These are phyloP conservation scores for Diaporthe sp. DNA, from an alignment of 2,329 filamentous ascomycete species.

Conservation along the genomic window DNA sequence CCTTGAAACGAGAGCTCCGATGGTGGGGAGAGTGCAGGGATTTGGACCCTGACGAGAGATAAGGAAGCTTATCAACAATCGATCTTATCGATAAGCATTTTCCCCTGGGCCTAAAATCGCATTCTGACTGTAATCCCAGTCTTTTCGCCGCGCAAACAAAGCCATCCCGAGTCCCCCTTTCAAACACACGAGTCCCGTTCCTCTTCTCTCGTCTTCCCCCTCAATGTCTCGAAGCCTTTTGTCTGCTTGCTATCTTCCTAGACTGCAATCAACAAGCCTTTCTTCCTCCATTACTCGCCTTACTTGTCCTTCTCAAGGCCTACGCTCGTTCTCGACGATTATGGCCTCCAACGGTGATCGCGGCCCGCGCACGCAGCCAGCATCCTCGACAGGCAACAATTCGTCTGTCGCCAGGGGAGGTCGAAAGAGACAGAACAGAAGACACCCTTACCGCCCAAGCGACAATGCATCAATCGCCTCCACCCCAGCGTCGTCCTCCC, in stretches of 20 bases:
- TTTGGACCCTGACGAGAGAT: neutral
- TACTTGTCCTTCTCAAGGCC: neutral
- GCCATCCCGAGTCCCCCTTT: slow-evolving; percentile 14
- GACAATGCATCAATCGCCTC: slow-evolving; percentile 13
- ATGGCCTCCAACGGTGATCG: slow-evolving; percentile 21
- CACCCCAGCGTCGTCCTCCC: neutral
- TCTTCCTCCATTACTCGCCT: neutral
- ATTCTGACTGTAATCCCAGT: neutral
- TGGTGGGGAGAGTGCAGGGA: neutral
- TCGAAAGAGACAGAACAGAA: slow-evolving; percentile 23
- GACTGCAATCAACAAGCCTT: neutral
- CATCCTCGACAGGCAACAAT: slow-evolving; percentile 12
- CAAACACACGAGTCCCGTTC: neutral
- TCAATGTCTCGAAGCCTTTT: slow-evolving; percentile 12
- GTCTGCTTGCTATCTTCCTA: slow-evolving; percentile 1
- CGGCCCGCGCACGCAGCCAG: neutral
- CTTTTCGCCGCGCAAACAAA: slow-evolving; percentile 1
- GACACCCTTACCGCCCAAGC: slow-evolving; percentile 22
- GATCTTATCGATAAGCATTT: slow-evolving; percentile 25
- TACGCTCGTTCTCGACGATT: slow-evolving; percentile 13
- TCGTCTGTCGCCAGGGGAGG: slow-evolving; percentile 5
- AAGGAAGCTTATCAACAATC: slow-evolving; percentile 25
- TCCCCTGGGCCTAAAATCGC: slow-evolving; percentile 5
- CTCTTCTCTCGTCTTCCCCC: neutral
- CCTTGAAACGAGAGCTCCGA: neutral